These are phyloP conservation scores for Plenodomus tracheiphilus DNA, from an alignment of 2,329 filamentous ascomycete genomes.

Conservation along the genomic window DNA sequence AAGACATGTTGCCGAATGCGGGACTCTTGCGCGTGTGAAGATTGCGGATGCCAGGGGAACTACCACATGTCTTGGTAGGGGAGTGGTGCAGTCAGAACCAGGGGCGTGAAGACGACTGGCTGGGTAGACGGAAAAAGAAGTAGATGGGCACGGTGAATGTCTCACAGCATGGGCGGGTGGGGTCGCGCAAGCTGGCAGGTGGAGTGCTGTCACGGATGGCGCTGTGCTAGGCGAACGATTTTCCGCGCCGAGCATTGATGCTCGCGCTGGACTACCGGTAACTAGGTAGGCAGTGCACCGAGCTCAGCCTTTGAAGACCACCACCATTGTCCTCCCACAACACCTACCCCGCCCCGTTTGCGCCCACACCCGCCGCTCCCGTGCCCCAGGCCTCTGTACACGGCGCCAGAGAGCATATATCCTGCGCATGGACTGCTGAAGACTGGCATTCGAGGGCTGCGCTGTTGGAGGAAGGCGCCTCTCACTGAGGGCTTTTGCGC, in stretches of 20 bases:
- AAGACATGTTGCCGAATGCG: constrained; percentile 51
- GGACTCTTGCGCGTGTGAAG: constrained; percentile 32
- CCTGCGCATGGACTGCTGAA: constrained; percentile 35
- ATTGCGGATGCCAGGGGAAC: constrained; percentile 18
- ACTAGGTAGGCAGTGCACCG: constrained; percentile 4
- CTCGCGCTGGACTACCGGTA: constrained; percentile 1
- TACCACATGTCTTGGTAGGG: constrained; percentile 33
- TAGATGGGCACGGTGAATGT: constrained; percentile 25
- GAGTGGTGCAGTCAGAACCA: constrained; percentile 3
- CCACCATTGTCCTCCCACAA: constrained; percentile 15
- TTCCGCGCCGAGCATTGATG: constrained; percentile 18
- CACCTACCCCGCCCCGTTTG: constrained; percentile 13
- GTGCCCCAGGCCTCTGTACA: constrained; percentile 13
- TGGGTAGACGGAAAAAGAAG: constrained; percentile 19
- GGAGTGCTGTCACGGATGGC: constrained; percentile 11
- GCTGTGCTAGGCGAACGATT: constrained; percentile 17
- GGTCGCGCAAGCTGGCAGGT: constrained; percentile 26
- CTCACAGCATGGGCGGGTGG: constrained; percentile 31
- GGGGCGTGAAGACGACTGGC: constrained; percentile 14
- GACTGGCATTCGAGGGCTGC: constrained; percentile 19
- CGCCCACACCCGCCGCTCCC: constrained; percentile 14
- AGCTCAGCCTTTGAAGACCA: constrained; percentile 5
- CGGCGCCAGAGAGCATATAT: constrained; percentile 20
- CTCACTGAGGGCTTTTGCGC: constrained; percentile 25
- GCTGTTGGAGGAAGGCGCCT: constrained; percentile 37